Evolutionary conservation across 2,329 filamentous ascomycete genomes (phyloP).

Genomic region (Ceratocystis cubensis): DNA sequence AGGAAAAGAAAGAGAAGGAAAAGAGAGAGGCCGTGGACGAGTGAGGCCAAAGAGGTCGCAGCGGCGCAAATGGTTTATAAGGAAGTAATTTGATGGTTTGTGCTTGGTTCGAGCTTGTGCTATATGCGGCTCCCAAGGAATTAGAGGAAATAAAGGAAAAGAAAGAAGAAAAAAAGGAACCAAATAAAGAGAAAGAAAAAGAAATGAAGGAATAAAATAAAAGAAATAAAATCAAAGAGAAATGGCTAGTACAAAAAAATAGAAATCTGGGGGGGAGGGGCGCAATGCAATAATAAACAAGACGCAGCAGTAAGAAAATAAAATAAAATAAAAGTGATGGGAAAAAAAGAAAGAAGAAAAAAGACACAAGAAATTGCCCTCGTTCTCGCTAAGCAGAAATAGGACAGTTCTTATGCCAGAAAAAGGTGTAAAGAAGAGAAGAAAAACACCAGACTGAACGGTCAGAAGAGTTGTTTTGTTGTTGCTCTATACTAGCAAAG

Average conservation of each 20-base stretch:
- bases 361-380: not conserved
- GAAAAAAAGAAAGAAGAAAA: not conserved
- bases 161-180: not conserved
- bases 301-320: not conserved
- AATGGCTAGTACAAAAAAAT: not conserved
- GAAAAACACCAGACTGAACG: not conserved
- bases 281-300: not conserved
- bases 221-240: constrained; percentile 2
- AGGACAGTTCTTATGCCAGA: no score
- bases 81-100: constrained; percentile 8
- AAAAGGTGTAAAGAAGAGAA: not conserved
- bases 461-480: not conserved
- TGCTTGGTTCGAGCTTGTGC: constrained; percentile 9
- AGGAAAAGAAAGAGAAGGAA: constrained; percentile 3
- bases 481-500: not conserved
- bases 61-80: constrained; percentile 11
- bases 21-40: constrained; percentile 8
- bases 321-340: not conserved
- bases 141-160: constrained; percentile 1
- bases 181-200: not conserved
- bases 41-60: not conserved
- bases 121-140: constrained; percentile 5
- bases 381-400: not conserved
- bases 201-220: not conserved
- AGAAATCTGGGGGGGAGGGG: constrained; percentile 4